Percentiles rank a stretch among this genome's conserved stretches.
Evolutionary conservation across 202 grass and related monocot genomes (phyloP).

Genomic region (Dendrocalamus latiflorus): DNA sequence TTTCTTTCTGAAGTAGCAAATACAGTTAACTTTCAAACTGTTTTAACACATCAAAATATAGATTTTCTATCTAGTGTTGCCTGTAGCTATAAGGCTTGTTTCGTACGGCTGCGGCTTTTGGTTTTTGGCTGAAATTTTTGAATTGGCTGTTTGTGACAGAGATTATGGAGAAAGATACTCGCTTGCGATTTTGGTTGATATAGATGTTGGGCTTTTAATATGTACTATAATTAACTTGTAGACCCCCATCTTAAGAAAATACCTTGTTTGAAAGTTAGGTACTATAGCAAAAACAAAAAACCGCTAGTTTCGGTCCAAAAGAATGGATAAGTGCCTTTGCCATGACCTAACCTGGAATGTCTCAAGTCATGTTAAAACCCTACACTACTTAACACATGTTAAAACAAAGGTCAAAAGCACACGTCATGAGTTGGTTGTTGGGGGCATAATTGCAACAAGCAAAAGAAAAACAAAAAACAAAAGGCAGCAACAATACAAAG

Average conservation of each 20-base stretch:
- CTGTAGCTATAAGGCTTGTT: too few relatives aligned
- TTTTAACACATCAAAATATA: background rate
- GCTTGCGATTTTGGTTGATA: too few relatives aligned
- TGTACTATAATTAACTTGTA: too few relatives aligned
- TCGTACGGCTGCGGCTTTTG: too few relatives aligned
- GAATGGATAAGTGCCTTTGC: background rate
- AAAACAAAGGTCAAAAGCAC: conserved; percentile 23
- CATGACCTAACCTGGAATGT: background rate
- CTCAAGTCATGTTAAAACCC: background rate
- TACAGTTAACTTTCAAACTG: background rate
- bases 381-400: conserved; percentile 3
- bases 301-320: too few relatives aligned
- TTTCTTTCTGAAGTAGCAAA: background rate
- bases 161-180: background rate
- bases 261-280: too few relatives aligned
- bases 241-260: too few relatives aligned
- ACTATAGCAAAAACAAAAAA: too few relatives aligned
- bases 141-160: too few relatives aligned
- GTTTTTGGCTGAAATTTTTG: too few relatives aligned
- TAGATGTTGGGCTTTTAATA: too few relatives aligned
- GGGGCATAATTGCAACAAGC: conserved; percentile 20
- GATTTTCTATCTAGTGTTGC: too few relatives aligned
- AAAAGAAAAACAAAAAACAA: background rate
- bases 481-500: conserved; percentile 28
- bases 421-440: conserved; percentile 26